These are phyloP conservation scores for Lactifluus piperatus DNA, from an alignment of 768 basidiomycete genomes.

Conservation along the genomic window DNA sequence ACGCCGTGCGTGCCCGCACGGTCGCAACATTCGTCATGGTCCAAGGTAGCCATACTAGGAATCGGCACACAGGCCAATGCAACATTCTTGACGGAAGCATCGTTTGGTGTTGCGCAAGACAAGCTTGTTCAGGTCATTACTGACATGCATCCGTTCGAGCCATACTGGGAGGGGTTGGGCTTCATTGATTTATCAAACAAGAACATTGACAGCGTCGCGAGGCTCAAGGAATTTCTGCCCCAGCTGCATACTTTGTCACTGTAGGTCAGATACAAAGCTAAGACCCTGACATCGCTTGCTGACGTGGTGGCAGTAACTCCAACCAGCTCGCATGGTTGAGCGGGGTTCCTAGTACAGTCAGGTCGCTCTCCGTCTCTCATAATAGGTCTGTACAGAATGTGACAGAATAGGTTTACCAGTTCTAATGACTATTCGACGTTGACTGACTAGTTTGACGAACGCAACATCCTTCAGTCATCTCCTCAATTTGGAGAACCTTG, in stretches of 20 bases:
- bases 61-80: slow-evolving; percentile 30
- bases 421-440: slow-evolving; percentile 11
- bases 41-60: not conserved
- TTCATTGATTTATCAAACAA: slow-evolving; percentile 67
- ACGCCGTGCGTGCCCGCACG: slow-evolving; percentile 12
- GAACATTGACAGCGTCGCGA: slow-evolving; percentile 70
- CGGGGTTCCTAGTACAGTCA: slow-evolving; percentile 60
- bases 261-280: slow-evolving; percentile 39
- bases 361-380: slow-evolving; percentile 69
- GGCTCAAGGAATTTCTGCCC: slow-evolving; percentile 87
- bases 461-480: slow-evolving; percentile 87
- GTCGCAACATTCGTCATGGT: slow-evolving; percentile 27
- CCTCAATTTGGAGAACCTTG: slow-evolving; percentile 76
- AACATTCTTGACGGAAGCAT: slow-evolving; percentile 91
- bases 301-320: slow-evolving; percentile 41
- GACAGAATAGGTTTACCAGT: not conserved
- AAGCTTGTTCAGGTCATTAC: slow-evolving; percentile 87
- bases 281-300: not conserved
- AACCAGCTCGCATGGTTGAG: slow-evolving; percentile 76
- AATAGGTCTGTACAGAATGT: slow-evolving; percentile 47
- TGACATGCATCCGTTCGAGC: slow-evolving; percentile 89
- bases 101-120: slow-evolving; percentile 91
- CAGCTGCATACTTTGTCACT: slow-evolving; percentile 63
- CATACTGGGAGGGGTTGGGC: slow-evolving; percentile 80
- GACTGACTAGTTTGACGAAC: slow-evolving; percentile 54